Evolutionary conservation across 148 eudicot genomes (phyloP).

Genomic region (Bassia scoparia): DNA sequence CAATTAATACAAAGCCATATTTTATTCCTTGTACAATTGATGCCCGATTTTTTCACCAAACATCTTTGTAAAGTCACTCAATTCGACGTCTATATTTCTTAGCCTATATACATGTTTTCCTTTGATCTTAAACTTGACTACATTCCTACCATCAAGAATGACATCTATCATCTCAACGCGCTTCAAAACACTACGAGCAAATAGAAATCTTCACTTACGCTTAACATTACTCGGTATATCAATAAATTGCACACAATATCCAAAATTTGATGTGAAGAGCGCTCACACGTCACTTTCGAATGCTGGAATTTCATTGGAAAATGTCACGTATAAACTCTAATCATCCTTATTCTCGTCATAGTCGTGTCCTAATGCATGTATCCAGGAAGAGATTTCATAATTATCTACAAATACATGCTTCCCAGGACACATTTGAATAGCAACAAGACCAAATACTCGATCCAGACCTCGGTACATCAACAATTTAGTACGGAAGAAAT

Average conservation of each 20-base stretch:
- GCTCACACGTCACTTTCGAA: conserved; percentile 18
- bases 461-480: conserved; percentile 13
- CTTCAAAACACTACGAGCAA: conserved; percentile 32
- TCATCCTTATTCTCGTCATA: conserved; percentile 24
- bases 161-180: conserved; percentile 22
- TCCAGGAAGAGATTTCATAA: not conserved
- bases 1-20: no score
- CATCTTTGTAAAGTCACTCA: no score
- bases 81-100: conserved; percentile 25
- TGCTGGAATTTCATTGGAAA: conserved; percentile 30
- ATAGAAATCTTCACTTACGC: conserved; percentile 8
- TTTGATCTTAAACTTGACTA: conserved; percentile 30
- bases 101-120: conserved; percentile 45
- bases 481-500: not conserved
- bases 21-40: no score
- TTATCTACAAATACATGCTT: not conserved
- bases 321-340: conserved; percentile 35
- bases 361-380: not conserved
- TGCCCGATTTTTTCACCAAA: no score
- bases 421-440: not conserved
- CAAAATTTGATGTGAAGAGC: conserved; percentile 18
- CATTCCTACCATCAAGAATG: conserved; percentile 9
- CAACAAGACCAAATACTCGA: conserved; percentile 13
- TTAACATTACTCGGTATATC: not conserved
- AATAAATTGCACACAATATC: conserved; percentile 37